Base-by-base conservation (phyloP, 495 filamentous ascomycete genomes). In the Bryoglossum gracile region DNA sequence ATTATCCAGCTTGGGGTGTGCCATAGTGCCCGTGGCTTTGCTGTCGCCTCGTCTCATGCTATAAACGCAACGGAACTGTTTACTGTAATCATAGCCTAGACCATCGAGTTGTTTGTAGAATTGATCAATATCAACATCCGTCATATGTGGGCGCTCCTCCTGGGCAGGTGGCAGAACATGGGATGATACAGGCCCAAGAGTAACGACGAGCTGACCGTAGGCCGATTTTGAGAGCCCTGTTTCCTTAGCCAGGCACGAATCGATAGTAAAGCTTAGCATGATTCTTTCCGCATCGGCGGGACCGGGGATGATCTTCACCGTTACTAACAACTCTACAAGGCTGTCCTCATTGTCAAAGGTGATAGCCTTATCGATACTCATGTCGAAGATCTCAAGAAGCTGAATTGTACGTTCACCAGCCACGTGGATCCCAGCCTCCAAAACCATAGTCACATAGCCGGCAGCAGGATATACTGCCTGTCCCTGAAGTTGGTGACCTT, bases 401-500 rank as follows among this genome's bases (percentile, higher is more conserved):
- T 24, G 19, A 16, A 51, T 24, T 17, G 21, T 14, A 2, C 28
- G 21, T 4, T 25, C 19, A 1, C 16, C 19, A 8, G 41, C 21
- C 10, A 51, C 6, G 8, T 9, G 1, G 18, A 26, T 46, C 1
- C 41, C 24, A 1, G 40, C 53, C 50, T 86, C 81, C 0, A 80
- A 44, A 1, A 72, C 77, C 65, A 78, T 80, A 2, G 72, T 63
- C 19, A 80, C 53, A 49, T 77, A 84, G 0, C 70, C 76, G 4
- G 79, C 73, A 43, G 74, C 75, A 14, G 83, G 82, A 51, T 80
- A 81, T 1, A 87, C 63, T 2, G 63, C 69, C 41, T 70, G 43
- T 0, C 62, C 67, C 36, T 75, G 71, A 40, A 76, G 62, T 48
- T 61, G 66, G 60, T 81, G 78, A 32, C 78, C 74, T 9, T 61